phyloP scores from a whole-genome alignment of 768 basidiomycete species.

The Hygrophoropsis aurantiaca region DNA sequence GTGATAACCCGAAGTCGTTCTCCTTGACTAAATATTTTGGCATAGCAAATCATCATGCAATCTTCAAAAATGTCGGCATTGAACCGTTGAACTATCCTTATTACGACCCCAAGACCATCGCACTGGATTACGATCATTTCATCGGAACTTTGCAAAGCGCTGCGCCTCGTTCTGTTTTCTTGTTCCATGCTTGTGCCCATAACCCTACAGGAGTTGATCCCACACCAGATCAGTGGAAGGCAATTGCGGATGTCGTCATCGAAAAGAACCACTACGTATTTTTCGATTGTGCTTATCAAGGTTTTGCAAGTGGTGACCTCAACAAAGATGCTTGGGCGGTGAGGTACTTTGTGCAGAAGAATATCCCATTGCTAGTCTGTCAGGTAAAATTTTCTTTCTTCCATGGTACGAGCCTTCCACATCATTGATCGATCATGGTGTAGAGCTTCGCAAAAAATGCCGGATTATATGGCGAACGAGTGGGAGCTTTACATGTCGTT shows the following conservation, averaged over 20 bases:
- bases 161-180: conserved; percentile 76
- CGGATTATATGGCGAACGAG: conserved; percentile 91
- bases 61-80: conserved; percentile 89
- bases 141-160: conserved; percentile 59
- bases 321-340: conserved; percentile 93
- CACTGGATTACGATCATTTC: conserved; percentile 77
- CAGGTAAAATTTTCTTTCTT: conserved; percentile 53
- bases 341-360: conserved; percentile 76
- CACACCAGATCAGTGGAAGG: conserved; percentile 81
- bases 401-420: not conserved
- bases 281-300: conserved; percentile 97
- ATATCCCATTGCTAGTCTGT: conserved; percentile 81
- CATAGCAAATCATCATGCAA: conserved; percentile 83
- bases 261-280: conserved; percentile 81
- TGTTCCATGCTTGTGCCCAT: conserved; percentile 94
- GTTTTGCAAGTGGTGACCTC: conserved; percentile 91
- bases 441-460: conserved; percentile 98
- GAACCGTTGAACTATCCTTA: conserved; percentile 89
- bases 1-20: conserved; percentile 30
- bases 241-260: conserved; percentile 70
- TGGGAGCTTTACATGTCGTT: conserved; percentile 91
- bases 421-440: conserved; percentile 9
- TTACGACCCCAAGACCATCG: conserved; percentile 88
- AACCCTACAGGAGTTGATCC: conserved; percentile 98
- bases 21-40: conserved; percentile 2